Percentiles rank a stretch among this genome's conserved stretches.
phyloP scores from a whole-genome alignment of 2,329 filamentous ascomycete genomes.

The Cucurbitaria berberidis region DNA sequence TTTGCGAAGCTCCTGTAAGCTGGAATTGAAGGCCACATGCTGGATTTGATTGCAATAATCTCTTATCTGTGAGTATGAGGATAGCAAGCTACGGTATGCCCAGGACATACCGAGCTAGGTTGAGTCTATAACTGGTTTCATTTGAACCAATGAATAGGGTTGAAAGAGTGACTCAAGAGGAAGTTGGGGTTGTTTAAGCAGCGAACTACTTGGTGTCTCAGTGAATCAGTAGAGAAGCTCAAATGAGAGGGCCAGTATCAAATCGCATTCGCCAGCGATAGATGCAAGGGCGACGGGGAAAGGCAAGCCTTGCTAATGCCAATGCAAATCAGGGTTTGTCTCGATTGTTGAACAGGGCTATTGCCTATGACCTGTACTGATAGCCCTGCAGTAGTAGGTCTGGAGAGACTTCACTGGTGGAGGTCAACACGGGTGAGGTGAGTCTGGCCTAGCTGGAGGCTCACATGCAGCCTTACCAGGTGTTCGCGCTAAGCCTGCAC shows the following conservation, averaged over 20 bases:
- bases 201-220: neutral
- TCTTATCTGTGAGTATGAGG: conserved; percentile 17
- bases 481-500: conserved; percentile 11
- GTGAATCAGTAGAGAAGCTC: neutral
- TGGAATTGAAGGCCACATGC: conserved; percentile 41
- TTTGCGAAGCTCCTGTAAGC: conserved; percentile 34
- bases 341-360: neutral
- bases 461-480: conserved; percentile 1
- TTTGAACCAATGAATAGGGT: neutral
- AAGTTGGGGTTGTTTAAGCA: neutral
- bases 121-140: too few relatives aligned
- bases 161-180: neutral
- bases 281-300: neutral
- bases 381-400: neutral
- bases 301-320: neutral
- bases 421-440: conserved; percentile 1
- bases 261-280: neutral
- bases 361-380: neutral
- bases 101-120: conserved; percentile 17
- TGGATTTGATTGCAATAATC: neutral
- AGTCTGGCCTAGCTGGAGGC: too few relatives aligned
- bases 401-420: neutral
- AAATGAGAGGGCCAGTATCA: neutral
- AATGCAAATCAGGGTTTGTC: neutral
- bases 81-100: conserved; percentile 2